Base-by-base conservation (phyloP, 2,329 filamentous ascomycete genomes). In the Helminthosporium solani region DNA sequence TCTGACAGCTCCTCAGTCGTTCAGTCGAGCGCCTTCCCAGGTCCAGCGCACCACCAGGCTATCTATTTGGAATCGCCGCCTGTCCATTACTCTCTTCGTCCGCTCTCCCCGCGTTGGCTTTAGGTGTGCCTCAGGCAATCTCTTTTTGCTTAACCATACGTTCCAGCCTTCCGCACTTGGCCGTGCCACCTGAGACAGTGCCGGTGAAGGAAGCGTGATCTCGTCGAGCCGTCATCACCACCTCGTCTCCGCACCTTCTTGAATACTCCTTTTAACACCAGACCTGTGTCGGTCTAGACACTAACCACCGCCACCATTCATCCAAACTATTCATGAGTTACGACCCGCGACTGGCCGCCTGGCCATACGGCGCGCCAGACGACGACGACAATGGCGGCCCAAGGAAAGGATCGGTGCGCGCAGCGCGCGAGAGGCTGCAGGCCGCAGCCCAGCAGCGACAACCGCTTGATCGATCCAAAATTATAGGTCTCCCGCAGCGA, bases 211-310 rank as follows among this genome's bases (percentile, higher is more conserved):
- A 48, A 50, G 42, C 46, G 35, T 44, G 36, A 34, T 39, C 42
- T 40, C 25, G 40, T 49, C 40, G 45, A 48, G 41, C 44, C 31
- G 36, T 34, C 37, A 49, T 37, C 46, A 44, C 34, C 42, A 39
- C 31, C 30, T 37, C 36, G 18, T 42, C 19, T 27, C 37, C 40
- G 20, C 25, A 20, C 27, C 37, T 38, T 43, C 34, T 40, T 45
- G 28, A 46, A 46, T 38, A 42, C 35, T 20, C 34, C 40, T 40
- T 21, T 11, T 19, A 40, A 33, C 46, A 49, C 21, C 44, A 53
- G 56, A 53, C 60, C 48, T 40, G 62, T 69, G 64, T 68, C 65
- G 53, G 61, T 59, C 59, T 44, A 61, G 66, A 59, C 64, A 68
- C 64, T 48, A 48, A 37, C 53, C 49, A 42, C 42, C 57, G 53